Base-by-base conservation (phyloP, 441 rosid genomes). In the Pelargonium myrrhifolium region DNA sequence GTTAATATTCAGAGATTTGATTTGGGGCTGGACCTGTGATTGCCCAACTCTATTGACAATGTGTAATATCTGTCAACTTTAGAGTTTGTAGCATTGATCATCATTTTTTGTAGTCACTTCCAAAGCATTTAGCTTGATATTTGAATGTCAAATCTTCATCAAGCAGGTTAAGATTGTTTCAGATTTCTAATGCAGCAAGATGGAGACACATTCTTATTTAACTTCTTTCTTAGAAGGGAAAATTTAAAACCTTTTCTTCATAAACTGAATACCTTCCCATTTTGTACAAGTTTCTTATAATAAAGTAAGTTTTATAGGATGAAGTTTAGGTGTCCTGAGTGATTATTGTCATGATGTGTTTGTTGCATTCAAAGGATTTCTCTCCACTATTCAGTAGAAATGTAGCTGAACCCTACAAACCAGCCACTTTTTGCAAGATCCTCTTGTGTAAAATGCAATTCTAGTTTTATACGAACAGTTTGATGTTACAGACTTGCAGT, bases 1-100 rank as follows among this genome's bases (percentile, higher is more conserved):
- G 65, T 72, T 26, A 49, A 64, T 35, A 40, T 42, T 75, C 71
- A 63, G 65, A 47, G 11, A 61, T 56, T 56, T 20, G 28, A 72
- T 66, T 43, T 51, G 62, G 45, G 20, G 40, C 68, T 59, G 17
- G 65, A 42, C 22, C 53, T 11, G 17, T 59, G 59, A 51, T 40
- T 49, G 28, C 67, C 51, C 17, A 35, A 68, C 64, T 56, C 67
- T 35, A 35, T 35, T 35, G 39, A 35, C 39, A 35, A 35, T 35
- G 39, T 31, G 45, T 62, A 56, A 61, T 63, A 10, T 66, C n/a
- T 20, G 37, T 47, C 45, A 56, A 43, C 12, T 65, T 70, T 64
- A n/a, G 26, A 37, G 45, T 17, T 71, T 43, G 39, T 76, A 39
- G 42, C 60, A 62, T 69, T 66, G 62, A 65, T 69, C 45, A 61